Evolutionary conservation across 176 grass and related monocot genomes (phyloP).

Genomic region (Ampelocalamus luodianensis): DNA sequence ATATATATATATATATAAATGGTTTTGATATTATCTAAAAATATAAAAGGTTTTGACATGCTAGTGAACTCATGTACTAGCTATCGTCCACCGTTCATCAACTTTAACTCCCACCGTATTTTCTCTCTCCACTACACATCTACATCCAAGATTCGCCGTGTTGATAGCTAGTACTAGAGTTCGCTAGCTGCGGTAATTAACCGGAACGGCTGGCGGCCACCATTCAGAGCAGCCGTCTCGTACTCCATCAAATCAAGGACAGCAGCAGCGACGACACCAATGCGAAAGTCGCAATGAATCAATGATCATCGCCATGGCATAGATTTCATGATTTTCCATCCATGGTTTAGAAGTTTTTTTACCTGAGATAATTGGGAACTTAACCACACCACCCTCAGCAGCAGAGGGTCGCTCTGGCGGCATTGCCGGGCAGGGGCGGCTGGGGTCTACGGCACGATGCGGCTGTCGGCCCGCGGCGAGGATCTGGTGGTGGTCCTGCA

Average conservation of each 20-base stretch:
- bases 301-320: background rate
- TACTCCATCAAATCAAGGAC: background rate
- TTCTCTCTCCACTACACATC: no score
- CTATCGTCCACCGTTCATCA: accelerated
- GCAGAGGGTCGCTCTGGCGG: slow-evolving; percentile 9
- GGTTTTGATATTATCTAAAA: no score
- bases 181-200: background rate
- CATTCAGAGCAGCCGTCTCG: background rate
- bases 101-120: no score
- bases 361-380: slow-evolving; percentile 34
- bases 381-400: background rate
- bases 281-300: background rate
- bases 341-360: background rate
- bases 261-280: background rate
- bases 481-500: slow-evolving; percentile 1
- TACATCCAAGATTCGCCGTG: no score
- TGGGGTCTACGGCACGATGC: slow-evolving; percentile 26
- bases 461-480: background rate
- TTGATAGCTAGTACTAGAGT: no score
- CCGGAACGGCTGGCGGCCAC: background rate
- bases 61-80: no score
- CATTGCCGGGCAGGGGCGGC: background rate
- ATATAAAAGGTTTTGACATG: no score
- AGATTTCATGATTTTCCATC: background rate
- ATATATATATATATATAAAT: no score